A percentile compares a stretch with the other conserved stretches of the same genome.
These are phyloP conservation scores for Candida sanyiensis DNA, from an alignment of 805 yeast species.

Conservation along the genomic window DNA sequence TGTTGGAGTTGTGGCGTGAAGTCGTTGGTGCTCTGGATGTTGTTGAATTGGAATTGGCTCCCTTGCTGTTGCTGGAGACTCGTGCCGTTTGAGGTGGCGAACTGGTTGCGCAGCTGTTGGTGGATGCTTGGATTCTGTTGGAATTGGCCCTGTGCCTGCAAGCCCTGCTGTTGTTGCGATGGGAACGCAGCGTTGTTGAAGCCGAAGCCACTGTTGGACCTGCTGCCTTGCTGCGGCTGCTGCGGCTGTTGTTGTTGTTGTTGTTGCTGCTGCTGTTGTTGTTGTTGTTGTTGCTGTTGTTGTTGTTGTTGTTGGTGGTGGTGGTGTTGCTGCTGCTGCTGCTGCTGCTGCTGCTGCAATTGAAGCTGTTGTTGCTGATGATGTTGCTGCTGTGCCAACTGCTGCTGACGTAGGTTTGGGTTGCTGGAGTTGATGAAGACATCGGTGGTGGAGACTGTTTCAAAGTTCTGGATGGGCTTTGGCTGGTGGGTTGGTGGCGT, in stretches of 20 bases:
- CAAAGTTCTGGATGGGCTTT: conserved; percentile 58
- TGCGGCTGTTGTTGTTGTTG: conserved; percentile 20
- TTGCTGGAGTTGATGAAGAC: conserved; percentile 56
- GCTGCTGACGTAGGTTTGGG: conserved; percentile 9
- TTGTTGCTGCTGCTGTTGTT: conserved; percentile 21
- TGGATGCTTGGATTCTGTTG: conserved; percentile 20
- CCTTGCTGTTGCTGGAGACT: conserved; percentile 6
- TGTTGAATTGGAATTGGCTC: conserved; percentile 9
- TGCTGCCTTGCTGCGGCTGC: conserved; percentile 20
- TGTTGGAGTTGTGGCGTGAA: conserved; percentile 9
- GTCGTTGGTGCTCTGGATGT: conserved; percentile 5
- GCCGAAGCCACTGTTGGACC: conserved; percentile 14
- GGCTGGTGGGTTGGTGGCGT: conserved; percentile 47
- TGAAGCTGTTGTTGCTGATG: conserved; percentile 24
- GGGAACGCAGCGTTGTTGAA: conserved; percentile 10
- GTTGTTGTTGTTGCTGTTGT: conserved; percentile 24
- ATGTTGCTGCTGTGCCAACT: conserved; percentile 18
- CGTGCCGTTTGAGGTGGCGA: conserved; percentile 1
- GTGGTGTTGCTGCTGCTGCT: conserved; percentile 19
- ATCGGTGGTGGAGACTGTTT: conserved; percentile 88
- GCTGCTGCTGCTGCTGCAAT: conserved; percentile 20
- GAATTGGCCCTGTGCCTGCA: conserved; percentile 11
- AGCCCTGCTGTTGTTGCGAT: conserved; percentile 11
- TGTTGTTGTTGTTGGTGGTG: conserved; percentile 22
- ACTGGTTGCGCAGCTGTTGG: conserved; percentile 16